Percentiles rank a stretch among this genome's conserved stretches.
Conservation (phyloP, 2,329 filamentous ascomycete genomes). For the Sarocladium kiliense region DNA sequence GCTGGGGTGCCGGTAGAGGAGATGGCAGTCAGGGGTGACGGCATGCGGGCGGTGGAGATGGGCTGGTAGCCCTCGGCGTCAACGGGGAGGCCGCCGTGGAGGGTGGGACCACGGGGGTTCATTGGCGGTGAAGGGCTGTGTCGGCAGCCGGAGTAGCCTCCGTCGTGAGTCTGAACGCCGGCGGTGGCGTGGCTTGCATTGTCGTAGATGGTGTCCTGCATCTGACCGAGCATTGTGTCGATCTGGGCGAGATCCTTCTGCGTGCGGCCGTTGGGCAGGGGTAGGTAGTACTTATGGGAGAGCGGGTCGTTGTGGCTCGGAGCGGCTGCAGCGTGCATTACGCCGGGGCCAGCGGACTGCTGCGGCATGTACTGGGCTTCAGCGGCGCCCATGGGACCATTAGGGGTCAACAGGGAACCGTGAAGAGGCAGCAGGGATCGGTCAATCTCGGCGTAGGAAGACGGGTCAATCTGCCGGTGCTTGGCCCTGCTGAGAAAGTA, state of each 20-base stretch:
- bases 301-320: constrained; percentile 50
- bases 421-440: constrained; percentile 82
- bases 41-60: constrained; percentile 50
- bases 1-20: constrained; percentile 72
- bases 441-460: constrained; percentile 86
- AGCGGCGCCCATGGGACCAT: constrained; percentile 37
- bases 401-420: constrained; percentile 60
- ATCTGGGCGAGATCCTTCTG: constrained; percentile 93
- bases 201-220: constrained; percentile 94
- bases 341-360: too few species aligned
- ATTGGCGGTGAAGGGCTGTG: constrained; percentile 50
- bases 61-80: constrained; percentile 29
- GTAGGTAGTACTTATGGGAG: constrained; percentile 76
- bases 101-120: constrained; percentile 28
- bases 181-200: too few species aligned
- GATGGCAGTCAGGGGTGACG: constrained; percentile 57
- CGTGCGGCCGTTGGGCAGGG: constrained; percentile 81
- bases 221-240: constrained; percentile 90
- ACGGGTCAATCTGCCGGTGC: too few species aligned
- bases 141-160: constrained; percentile 55
- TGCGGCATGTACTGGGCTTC: constrained; percentile 53
- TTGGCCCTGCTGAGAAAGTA: too few species aligned
- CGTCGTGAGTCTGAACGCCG: constrained; percentile 69
- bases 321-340: constrained; percentile 48
- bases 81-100: constrained; percentile 16